Conservation (phyloP, 345 rosid species). For the Ricinus communis region DNA sequence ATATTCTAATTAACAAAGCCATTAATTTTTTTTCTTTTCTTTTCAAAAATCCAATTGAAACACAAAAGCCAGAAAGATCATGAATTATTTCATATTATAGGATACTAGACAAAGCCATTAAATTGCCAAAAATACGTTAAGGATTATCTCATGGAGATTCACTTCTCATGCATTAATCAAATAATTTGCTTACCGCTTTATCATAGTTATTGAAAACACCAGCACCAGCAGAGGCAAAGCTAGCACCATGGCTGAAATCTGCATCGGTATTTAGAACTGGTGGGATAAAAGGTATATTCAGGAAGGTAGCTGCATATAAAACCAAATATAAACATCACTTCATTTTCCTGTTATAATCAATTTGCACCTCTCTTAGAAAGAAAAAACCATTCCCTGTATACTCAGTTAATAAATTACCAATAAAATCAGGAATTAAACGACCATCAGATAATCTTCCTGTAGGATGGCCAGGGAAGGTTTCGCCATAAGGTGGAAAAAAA, state of each 20-base stretch:
- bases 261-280: neutral
- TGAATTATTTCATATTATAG: neutral
- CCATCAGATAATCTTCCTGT: constrained; percentile 9
- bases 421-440: neutral
- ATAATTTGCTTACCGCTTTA: neutral
- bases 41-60: neutral
- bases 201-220: neutral
- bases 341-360: too few relatives aligned
- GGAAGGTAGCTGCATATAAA: neutral
- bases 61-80: neutral
- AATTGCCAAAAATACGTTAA: too few relatives aligned
- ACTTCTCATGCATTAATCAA: too few relatives aligned
- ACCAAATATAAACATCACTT: neutral
- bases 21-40: neutral
- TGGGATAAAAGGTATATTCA: neutral
- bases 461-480: neutral
- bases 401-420: neutral
- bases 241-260: neutral
- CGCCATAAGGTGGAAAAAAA: neutral
- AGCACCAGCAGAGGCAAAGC: constrained; percentile 1
- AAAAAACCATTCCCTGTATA: neutral
- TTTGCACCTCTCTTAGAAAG: too few relatives aligned
- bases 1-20: neutral
- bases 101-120: too few relatives aligned
- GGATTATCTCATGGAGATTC: too few relatives aligned